phyloP scores from a whole-genome alignment of 1,284 basidiomycete genomes.

The Bjerkandera adusta region DNA sequence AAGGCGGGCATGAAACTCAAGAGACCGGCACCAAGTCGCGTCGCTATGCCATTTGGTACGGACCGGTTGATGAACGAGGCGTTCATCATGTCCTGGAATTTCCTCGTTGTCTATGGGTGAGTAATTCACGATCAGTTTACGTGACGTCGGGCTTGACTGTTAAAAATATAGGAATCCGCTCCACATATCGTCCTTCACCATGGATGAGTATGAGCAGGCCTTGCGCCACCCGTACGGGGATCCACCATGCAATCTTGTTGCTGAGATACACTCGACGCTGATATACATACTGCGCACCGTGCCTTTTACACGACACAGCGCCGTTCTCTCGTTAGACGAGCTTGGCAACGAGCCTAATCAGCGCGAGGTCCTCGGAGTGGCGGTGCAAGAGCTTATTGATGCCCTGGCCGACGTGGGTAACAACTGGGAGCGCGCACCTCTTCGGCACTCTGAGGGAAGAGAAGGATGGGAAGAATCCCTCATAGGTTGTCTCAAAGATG shows the following conservation, averaged over 20 bases:
- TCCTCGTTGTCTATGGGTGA: slow-evolving; percentile 89
- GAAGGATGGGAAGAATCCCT: slow-evolving; percentile 85
- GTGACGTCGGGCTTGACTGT: not conserved
- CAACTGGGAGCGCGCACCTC: slow-evolving; percentile 77
- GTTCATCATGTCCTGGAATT: slow-evolving; percentile 91
- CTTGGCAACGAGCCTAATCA: slow-evolving; percentile 26
- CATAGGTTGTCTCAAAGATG: slow-evolving; percentile 87
- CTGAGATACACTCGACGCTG: slow-evolving; percentile 87
- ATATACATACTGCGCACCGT: slow-evolving; percentile 88
- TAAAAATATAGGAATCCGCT: slow-evolving; percentile 70
- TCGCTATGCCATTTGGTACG: slow-evolving; percentile 74
- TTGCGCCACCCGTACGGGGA: slow-evolving; percentile 76
- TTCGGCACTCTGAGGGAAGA: slow-evolving; percentile 63
- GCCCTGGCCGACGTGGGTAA: slow-evolving; percentile 74
- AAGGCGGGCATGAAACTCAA: slow-evolving; percentile 67
- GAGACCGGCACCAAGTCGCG: slow-evolving; percentile 66
- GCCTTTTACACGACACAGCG: slow-evolving; percentile 66
- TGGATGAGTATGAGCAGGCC: slow-evolving; percentile 92
- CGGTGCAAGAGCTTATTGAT: slow-evolving; percentile 54
- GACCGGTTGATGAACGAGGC: slow-evolving; percentile 73
- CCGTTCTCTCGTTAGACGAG: slow-evolving; percentile 60
- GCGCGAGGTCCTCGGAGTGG: slow-evolving; percentile 45
- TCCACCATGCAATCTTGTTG: slow-evolving; percentile 73
- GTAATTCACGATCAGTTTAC: slow-evolving; percentile 23
- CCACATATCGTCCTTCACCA: slow-evolving; percentile 84